Evolutionary conservation across 805 yeast species (phyloP), one percentile per base, ranked within the genome.

Genomic region (Tetrapisispora namnaoensis): DNA sequence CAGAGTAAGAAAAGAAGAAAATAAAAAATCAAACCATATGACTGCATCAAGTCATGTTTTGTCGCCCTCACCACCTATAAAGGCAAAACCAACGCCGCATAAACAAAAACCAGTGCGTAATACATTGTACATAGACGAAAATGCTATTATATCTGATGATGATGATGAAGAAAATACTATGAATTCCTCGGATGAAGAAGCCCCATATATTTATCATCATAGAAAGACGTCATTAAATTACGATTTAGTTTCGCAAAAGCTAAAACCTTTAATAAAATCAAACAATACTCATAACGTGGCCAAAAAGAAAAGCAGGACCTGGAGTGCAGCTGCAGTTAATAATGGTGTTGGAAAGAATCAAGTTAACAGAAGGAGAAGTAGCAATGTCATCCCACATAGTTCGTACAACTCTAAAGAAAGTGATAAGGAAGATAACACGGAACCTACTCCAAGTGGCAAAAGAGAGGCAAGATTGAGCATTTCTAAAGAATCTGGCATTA

Each of bases 1-100:
- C n/a, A 55, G 55, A 58, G 57, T 75, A 66, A 62, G 74, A 69
- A 75, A 63, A 61, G 59, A 59, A 57, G 78, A 67, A 14, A 60
- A 34, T 9, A 27, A 27, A 27, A 40, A 40, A 27, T 40, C 43
- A 27, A 40, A 27, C 14, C 21, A 27, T 3, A 28, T 42, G 21
- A 32, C 36, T 17, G 38, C 38, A 2, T 42, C 44, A 3, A 42
- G 28, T 30, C 36, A 32, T 42, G 20, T 20, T 18, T 2, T 32
- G 11, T 30, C 36, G 17, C 28, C 44, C 3, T 22, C 32, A 32
- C 27, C 36, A 6, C 4, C 14, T 8, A 62, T 66, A 13, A 69
- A 68, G 45, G 73, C 76, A 39, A 78, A 74, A 54, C 78, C 6
- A 11, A 4, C 14, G 7, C 34, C 4, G 7, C 22, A 28, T 14